Conservation (phyloP, 305 asterid species). For the Rubia occidens region DNA sequence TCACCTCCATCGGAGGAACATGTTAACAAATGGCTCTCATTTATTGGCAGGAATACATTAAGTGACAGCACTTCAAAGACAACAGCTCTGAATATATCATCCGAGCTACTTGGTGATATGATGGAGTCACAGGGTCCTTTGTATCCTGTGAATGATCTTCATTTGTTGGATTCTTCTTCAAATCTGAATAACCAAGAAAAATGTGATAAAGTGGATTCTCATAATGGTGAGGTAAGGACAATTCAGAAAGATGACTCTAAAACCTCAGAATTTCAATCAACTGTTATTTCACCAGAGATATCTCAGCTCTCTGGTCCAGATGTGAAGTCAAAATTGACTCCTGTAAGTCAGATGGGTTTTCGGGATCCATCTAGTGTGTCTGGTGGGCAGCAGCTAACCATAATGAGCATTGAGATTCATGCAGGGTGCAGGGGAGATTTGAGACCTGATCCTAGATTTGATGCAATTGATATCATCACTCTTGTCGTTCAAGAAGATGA, state of each 20-base stretch:
- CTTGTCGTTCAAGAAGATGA: slow-evolving; percentile 80
- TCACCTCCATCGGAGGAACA: slow-evolving; percentile 66
- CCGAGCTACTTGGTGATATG: slow-evolving; percentile 27
- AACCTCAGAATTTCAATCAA: slow-evolving; percentile 28
- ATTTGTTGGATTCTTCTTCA: slow-evolving; percentile 30
- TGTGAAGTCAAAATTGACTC: slow-evolving; percentile 54
- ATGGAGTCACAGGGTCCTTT: slow-evolving; percentile 46
- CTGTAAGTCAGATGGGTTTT: slow-evolving; percentile 86
- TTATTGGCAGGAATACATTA: slow-evolving; percentile 23
- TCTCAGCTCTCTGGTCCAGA: slow-evolving; percentile 97
- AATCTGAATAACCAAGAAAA: slow-evolving; percentile 28
- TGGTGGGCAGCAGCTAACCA: slow-evolving; percentile 86
- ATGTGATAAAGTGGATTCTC: slow-evolving; percentile 25
- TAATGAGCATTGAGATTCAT: slow-evolving; percentile 78
- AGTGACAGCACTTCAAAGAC: slow-evolving; percentile 22
- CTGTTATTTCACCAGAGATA: slow-evolving; percentile 35
- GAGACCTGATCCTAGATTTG: slow-evolving; percentile 94
- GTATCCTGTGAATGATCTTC: slow-evolving; percentile 28
- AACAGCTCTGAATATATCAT: slow-evolving; percentile 28
- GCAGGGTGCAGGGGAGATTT: slow-evolving; percentile 90
- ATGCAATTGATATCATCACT: slow-evolving; percentile 67
- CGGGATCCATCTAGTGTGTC: slow-evolving; percentile 87
- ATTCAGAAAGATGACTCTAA: slow-evolving; percentile 16
- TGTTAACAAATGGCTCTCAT: slow-evolving; percentile 56
- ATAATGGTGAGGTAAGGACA: slow-evolving; percentile 19